Percentiles rank a stretch among this genome's conserved stretches.
These are phyloP conservation scores for Aspergillus sp. DNA, from an alignment of 2,329 filamentous ascomycete species.

Conservation along the genomic window DNA sequence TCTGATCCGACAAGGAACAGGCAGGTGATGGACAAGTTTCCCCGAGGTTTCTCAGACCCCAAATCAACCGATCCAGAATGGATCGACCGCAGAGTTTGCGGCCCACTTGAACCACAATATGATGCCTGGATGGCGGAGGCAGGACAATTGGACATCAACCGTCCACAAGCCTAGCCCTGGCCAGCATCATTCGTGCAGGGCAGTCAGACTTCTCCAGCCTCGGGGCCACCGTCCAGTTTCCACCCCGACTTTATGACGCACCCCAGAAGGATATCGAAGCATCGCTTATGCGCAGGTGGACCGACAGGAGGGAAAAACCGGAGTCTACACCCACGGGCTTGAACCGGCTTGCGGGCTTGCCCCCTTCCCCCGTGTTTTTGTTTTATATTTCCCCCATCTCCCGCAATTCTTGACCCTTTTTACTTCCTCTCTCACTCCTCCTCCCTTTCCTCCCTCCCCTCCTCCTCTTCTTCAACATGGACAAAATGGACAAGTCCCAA, in stretches of 20 bases:
- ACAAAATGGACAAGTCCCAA: slow-evolving; percentile 25
- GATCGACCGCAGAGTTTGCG: slow-evolving; percentile 8
- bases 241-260: slow-evolving; percentile 13
- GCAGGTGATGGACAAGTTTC: neutral
- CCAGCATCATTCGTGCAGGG: slow-evolving; percentile 4
- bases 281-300: slow-evolving; percentile 1
- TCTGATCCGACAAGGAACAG: neutral
- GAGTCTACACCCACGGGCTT: slow-evolving; percentile 1
- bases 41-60: slow-evolving; percentile 6
- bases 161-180: slow-evolving; percentile 3
- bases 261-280: slow-evolving; percentile 1
- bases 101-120: neutral
- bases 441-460: neutral
- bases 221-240: neutral
- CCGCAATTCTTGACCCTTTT: neutral
- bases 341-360: neutral
- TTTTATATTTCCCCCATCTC: slow-evolving; percentile 2
- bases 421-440: slow-evolving; percentile 6
- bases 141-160: neutral
- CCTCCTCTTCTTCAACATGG: slow-evolving; percentile 19
- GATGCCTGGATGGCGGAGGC: neutral
- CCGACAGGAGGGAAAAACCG: slow-evolving; percentile 4
- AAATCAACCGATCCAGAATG: neutral
- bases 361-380: slow-evolving; percentile 7
- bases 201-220: slow-evolving; percentile 1